Evolutionary conservation across 352 stramenopile genomes (phyloP).

Genomic region (Phytophthora lateralis): DNA sequence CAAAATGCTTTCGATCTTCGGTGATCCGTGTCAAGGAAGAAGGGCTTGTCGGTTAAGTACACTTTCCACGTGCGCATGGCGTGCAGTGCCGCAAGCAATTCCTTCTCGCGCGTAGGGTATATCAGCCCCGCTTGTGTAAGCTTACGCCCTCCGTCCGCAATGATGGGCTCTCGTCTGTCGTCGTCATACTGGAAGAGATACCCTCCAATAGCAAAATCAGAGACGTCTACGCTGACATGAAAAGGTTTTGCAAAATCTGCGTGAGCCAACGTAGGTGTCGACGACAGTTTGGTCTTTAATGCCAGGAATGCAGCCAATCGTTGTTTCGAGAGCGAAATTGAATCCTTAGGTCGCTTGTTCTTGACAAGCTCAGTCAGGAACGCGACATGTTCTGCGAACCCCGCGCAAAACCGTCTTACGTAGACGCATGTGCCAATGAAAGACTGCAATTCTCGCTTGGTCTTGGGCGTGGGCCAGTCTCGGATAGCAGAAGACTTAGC

Average conservation of each 20-base stretch:
- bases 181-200: slow-evolving; percentile 14
- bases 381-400: slow-evolving; percentile 7
- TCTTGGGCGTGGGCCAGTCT: too few relatives aligned
- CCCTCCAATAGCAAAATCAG: slow-evolving; percentile 19
- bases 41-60: slow-evolving; percentile 11
- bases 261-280: slow-evolving; percentile 3
- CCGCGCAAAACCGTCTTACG: slow-evolving; percentile 13
- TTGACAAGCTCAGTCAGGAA: slow-evolving; percentile 7
- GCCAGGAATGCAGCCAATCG: not conserved
- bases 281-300: slow-evolving; percentile 1
- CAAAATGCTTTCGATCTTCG: slow-evolving; percentile 7
- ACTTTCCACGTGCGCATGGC: slow-evolving; percentile 16
- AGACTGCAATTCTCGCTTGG: slow-evolving; percentile 14
- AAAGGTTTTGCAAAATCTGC: slow-evolving; percentile 7
- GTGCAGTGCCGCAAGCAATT: slow-evolving; percentile 12
- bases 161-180: not conserved
- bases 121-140: slow-evolving; percentile 11
- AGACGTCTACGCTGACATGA: slow-evolving; percentile 8
- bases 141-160: slow-evolving; percentile 19
- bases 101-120: slow-evolving; percentile 16
- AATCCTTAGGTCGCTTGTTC: slow-evolving; percentile 4
- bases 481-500: too few relatives aligned
- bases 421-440: slow-evolving; percentile 21
- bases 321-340: not conserved
- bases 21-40: slow-evolving; percentile 21